A percentile compares a stretch with the other conserved stretches of the same genome.
Evolutionary conservation across 2,329 filamentous ascomycete species (phyloP).

Genomic region (Arthroderma uncinatum): DNA sequence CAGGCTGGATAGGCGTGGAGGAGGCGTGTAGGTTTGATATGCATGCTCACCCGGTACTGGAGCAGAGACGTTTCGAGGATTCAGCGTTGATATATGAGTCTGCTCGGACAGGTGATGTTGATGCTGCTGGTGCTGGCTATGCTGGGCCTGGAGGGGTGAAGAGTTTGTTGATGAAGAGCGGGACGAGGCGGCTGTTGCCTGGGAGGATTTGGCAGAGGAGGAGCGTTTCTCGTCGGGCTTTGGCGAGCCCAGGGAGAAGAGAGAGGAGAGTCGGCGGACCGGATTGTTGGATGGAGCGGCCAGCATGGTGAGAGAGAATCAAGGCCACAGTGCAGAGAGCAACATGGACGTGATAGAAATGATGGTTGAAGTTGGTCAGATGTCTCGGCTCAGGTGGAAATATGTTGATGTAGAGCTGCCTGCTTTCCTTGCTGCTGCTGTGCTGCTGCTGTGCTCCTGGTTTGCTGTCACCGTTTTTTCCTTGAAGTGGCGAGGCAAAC

Average conservation of each 20-base stretch:
- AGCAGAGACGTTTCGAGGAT: conserved; percentile 14
- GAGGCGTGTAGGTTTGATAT: conserved; percentile 27
- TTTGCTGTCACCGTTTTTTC: background rate
- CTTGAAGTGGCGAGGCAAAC: background rate
- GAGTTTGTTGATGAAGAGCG: conserved; percentile 21
- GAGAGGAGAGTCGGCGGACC: conserved; percentile 36
- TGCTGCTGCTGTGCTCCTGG: background rate
- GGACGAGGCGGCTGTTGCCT: conserved; percentile 19
- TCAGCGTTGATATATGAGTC: background rate
- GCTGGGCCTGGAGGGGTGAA: conserved; percentile 12
- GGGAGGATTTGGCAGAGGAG: conserved; percentile 5
- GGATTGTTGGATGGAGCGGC: conserved; percentile 32
- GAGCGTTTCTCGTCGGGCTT: conserved; percentile 20
- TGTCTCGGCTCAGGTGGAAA: too few relatives aligned
- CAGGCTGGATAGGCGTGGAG: conserved; percentile 30
- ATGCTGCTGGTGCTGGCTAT: background rate
- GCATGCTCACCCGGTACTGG: conserved; percentile 14
- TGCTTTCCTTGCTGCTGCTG: background rate
- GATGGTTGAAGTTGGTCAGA: background rate
- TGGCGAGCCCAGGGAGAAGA: conserved; percentile 33
- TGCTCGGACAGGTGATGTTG: conserved; percentile 12
- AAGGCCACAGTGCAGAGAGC: background rate
- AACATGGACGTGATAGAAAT: background rate
- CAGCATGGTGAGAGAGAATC: conserved; percentile 15
- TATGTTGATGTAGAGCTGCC: background rate